Evolutionary conservation across 352 stramenopile species (phyloP).

Genomic region (Detonula confervacea): DNA sequence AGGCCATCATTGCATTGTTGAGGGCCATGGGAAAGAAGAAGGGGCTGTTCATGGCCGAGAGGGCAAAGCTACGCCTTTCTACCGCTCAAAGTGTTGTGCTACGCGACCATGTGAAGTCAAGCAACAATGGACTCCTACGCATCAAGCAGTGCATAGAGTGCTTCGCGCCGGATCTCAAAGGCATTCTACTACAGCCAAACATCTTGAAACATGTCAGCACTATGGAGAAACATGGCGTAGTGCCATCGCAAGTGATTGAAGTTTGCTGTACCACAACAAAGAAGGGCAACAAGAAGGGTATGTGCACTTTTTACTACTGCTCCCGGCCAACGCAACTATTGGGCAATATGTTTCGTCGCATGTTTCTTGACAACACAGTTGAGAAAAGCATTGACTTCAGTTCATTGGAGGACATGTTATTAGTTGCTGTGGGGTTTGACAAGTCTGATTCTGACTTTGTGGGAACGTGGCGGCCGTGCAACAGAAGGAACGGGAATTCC

Average conservation of each 20-base stretch:
- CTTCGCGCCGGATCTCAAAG: neutral
- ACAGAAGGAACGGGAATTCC: neutral
- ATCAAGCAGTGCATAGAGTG: too few species aligned
- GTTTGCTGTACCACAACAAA: neutral
- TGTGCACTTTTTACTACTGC: constrained; percentile 2
- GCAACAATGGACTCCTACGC: too few species aligned
- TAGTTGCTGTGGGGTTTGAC: neutral
- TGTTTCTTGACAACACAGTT: neutral
- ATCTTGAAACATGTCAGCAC: neutral
- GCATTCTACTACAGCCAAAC: neutral
- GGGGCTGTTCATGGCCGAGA: neutral
- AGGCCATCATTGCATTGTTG: neutral
- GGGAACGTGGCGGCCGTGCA: neutral
- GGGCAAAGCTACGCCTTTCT: neutral
- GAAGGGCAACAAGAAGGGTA: neutral
- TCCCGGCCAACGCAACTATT: neutral
- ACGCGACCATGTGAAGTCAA: neutral
- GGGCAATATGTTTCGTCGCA: neutral
- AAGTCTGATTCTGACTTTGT: neutral
- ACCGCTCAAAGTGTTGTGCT: neutral
- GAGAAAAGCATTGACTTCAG: neutral
- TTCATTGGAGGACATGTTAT: neutral
- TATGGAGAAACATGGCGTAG: neutral
- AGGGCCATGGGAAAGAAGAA: neutral
- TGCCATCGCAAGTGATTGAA: neutral